Base-by-base conservation (phyloP, 192 early-diverging fungal genomes). In the Helicostylum pulchrum region DNA sequence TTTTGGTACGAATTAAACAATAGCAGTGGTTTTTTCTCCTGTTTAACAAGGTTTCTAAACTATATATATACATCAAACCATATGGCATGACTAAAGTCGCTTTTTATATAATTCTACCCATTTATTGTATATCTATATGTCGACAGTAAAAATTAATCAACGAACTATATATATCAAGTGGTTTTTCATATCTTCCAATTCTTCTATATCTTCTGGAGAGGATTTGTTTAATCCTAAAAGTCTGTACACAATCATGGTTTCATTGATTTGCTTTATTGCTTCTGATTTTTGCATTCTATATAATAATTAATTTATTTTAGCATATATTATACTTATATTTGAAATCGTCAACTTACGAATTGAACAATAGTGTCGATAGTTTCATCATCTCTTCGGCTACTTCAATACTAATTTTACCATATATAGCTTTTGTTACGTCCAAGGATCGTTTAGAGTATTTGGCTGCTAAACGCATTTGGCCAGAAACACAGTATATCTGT, bases 331-430 rank as follows among this genome's bases (percentile, higher is more conserved):
- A n/a, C 26, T 21, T 56, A 47, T 39, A 19, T 12, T 5, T 4
- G 4, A 46, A 8, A 30, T 1, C 19, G 2, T 42, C 1, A 23
- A 52, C 66, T 54, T 63, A 62, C 67, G 42, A 32, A 36, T 54
- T 61, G 30, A 62, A 63, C n/a, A 54, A 49, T n/a, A 69, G 23
- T 7, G 49, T 45, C 12, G 60, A 62, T 2, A 69, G 21, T 19
- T 69, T 69, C 60, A 69, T 63, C 67, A 69, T 69, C 11, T 69
- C 67, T 9, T 62, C 53, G n/a, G 67, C 52, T 5, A 45, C 11
- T 45, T 69, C 67, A 10, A 56, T 12, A 19, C 67, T 69, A 11
- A 15, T 17, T 4, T 7, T n/a, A 21, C 67, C 67, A 43, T 46
- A 69, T 26, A 32, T 56, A 21, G n/a, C 23, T 23, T 49, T 44